Evolutionary conservation across 768 basidiomycete species (phyloP).

Genomic region (Postia placenta): DNA sequence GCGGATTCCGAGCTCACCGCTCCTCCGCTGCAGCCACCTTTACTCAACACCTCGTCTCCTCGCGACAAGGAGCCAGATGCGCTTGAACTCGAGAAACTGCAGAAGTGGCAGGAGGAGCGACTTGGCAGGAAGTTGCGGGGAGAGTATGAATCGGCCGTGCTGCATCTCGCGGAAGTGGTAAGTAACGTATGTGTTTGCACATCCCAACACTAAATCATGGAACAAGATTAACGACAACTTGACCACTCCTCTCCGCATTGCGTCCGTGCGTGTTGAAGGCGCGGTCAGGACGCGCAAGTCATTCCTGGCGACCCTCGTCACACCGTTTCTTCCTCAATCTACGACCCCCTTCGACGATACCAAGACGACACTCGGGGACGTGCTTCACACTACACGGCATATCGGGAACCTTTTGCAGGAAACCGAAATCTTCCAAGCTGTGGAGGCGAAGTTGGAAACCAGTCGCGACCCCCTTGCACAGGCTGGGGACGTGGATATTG

Average conservation of each 20-base stretch:
- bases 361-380: slow-evolving; percentile 45
- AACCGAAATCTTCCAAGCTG: slow-evolving; percentile 71
- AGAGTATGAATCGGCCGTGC: slow-evolving; percentile 69
- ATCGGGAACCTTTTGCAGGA: slow-evolving; percentile 61
- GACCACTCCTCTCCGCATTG: slow-evolving; percentile 58
- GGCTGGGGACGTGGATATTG: slow-evolving; percentile 67
- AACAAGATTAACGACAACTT: slow-evolving; percentile 62
- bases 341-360: slow-evolving; percentile 5
- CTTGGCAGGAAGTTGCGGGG: slow-evolving; percentile 59
- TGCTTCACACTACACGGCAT: slow-evolving; percentile 62
- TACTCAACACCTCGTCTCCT: slow-evolving; percentile 48
- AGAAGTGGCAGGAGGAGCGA: slow-evolving; percentile 73
- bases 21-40: slow-evolving; percentile 38
- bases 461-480: slow-evolving; percentile 47
- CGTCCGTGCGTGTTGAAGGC: slow-evolving; percentile 78
- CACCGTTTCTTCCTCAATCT: slow-evolving; percentile 47
- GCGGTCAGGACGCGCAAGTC: slow-evolving; percentile 65
- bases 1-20: slow-evolving; percentile 19
- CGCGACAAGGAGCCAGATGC: slow-evolving; percentile 50
- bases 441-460: slow-evolving; percentile 59
- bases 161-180: slow-evolving; percentile 60
- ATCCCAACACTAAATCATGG: background rate
- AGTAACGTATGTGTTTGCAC: slow-evolving; percentile 18
- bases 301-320: slow-evolving; percentile 76
- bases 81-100: slow-evolving; percentile 46